Evolutionary conservation across 805 yeast species (phyloP), one percentile per base, ranked within the genome.

Genomic region (Metschnikowia lachancei): DNA sequence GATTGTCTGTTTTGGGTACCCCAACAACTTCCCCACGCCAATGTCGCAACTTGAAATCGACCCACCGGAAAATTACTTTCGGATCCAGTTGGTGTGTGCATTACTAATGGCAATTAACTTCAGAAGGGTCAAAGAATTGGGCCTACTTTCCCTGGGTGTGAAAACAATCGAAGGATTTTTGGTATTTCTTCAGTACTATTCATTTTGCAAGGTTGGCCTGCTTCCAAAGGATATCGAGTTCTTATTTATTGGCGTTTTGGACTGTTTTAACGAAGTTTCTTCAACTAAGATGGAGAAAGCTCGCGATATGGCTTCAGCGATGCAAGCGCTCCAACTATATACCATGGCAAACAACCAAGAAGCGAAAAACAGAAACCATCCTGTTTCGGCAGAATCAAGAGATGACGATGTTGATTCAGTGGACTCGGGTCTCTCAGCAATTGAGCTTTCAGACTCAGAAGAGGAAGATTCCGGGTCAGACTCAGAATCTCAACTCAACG

Each of bases 171-270:
- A 53, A 16, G 56, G 59, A 0, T 77, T 84, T 47, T 54, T 83
- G 47, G 72, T 72, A 22, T 83, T 80, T 53, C 82, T 88, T 50
- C 94, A 89, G 56, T 89, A 81, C 61, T 89, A 87, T 58, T 62
- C 78, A 4, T 77, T 74, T 61, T 76, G 83, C 28, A 89, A 89
- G 56, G 62, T 63, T 2, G 72, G 65, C 39, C 86, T 88, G 1
- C 44, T 86, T 13, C 89, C 95, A 0, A 69, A 74, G 50, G 94
- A 85, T 38, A 64, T 79, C 2, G 76, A 77, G 36, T 82, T 81
- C 53, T 72, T 71, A 39, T 53, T 87, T n/a, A 58, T 64, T 18
- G 77, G 71, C 28, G 65, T 75, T 29, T 77, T 74, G 52, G 65
- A 60, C 1, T 58, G 56, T 29, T 60, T 56, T 18, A 43, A 50